A percentile compares a stretch with the other conserved stretches of the same genome.
Conservation (phyloP, 1,284 basidiomycete species). For the Melampsora larici-populina region DNA sequence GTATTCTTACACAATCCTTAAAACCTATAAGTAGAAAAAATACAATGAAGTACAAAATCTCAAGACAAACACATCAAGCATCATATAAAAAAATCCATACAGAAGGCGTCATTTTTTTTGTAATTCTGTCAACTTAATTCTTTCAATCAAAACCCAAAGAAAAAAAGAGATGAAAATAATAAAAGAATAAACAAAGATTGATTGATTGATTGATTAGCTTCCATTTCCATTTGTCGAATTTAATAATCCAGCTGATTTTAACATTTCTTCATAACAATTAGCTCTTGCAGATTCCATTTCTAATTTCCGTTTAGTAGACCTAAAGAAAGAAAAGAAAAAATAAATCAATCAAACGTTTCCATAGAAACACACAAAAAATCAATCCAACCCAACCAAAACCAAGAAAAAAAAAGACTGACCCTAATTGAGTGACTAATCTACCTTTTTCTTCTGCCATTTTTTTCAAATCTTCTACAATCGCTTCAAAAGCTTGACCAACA, state of each 20-base stretch:
- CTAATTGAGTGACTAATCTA: constrained; percentile 14
- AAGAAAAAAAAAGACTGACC: constrained; percentile 8
- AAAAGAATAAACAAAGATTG: background rate
- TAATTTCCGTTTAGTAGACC: constrained; percentile 27
- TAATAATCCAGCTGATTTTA: constrained; percentile 23
- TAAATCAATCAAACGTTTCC: background rate
- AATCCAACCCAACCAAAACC: too few relatives aligned
- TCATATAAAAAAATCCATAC: too few relatives aligned
- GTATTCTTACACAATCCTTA: too few relatives aligned
- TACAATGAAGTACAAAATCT: too few relatives aligned
- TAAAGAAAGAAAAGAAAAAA: constrained; percentile 18
- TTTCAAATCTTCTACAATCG: constrained; percentile 30
- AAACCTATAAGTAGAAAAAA: too few relatives aligned
- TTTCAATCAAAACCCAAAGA: background rate
- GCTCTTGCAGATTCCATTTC: constrained; percentile 28
- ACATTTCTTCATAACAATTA: constrained; percentile 19
- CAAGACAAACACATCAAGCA: too few relatives aligned
- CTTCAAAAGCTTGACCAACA: constrained; percentile 4
- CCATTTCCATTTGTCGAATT: background rate
- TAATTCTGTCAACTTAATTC: too few relatives aligned
- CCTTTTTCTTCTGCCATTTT: constrained; percentile 10
- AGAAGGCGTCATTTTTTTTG: too few relatives aligned
- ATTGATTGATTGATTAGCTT: background rate
- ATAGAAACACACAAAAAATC: background rate
- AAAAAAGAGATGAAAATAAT: background rate